These are phyloP conservation scores for Populus hybrid DNA, from an alignment of 441 rosid species.

Conservation along the genomic window DNA sequence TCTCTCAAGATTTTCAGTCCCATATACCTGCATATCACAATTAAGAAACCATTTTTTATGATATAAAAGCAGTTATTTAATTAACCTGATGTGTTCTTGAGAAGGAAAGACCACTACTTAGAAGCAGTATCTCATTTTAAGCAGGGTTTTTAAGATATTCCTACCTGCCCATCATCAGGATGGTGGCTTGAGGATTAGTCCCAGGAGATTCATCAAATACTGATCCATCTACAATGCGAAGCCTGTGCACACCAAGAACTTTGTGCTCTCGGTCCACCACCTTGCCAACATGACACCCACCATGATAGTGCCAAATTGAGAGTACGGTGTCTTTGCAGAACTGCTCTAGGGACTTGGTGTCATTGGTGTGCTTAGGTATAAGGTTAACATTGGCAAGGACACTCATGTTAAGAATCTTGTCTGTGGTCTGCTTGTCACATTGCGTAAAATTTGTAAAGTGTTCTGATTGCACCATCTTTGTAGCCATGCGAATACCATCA, in stretches of 20 bases:
- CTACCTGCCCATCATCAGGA: conserved; percentile 98
- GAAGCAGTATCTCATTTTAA: neutral
- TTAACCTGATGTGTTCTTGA: neutral
- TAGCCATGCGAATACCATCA: conserved; percentile 55
- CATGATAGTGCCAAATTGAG: conserved; percentile 98
- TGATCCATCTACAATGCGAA: conserved; percentile 86
- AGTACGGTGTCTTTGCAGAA: conserved; percentile 91
- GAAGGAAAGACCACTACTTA: neutral
- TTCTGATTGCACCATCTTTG: conserved; percentile 60
- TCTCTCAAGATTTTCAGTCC: conserved; percentile 82
- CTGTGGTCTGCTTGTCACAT: conserved; percentile 42
- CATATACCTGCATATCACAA: conserved; percentile 66
- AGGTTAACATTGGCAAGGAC: conserved; percentile 77
- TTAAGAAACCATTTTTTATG: neutral
- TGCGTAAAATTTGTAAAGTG: conserved; percentile 61
- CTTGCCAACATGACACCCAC: conserved; percentile 86
- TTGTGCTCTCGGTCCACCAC: conserved; percentile 53
- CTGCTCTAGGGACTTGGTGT: conserved; percentile 85
- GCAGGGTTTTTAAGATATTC: neutral
- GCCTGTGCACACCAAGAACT: conserved; percentile 72
- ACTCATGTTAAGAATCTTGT: conserved; percentile 69
- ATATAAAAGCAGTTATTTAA: no score
- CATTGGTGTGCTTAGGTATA: conserved; percentile 66
- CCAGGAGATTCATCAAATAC: conserved; percentile 79
- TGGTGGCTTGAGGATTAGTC: conserved; percentile 94